Evolutionary conservation across 2,329 filamentous ascomycete genomes (phyloP), one percentile per base, ranked within the genome.

Genomic region (Colletotrichum lentis): DNA sequence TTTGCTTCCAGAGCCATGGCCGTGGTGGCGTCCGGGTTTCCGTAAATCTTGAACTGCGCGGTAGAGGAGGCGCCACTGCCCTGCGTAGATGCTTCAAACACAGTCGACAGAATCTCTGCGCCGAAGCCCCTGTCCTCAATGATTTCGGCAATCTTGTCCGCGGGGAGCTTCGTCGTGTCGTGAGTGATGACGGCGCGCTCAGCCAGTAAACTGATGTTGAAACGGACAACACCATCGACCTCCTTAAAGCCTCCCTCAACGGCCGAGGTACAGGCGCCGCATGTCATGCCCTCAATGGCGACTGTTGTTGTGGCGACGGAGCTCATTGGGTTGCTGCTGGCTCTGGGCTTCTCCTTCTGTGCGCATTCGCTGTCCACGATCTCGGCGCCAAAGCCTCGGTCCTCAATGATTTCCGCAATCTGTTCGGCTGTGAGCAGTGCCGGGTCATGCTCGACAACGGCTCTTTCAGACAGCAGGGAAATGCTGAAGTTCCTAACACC

Each of bases 251-350:
- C 93, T 58, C 88, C 86, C 75, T 97, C 92, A 1, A 98, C 89
- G 6, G 95, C 94, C 1, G 95, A 95, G 0, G 96, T 98, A 79
- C 96, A 99, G 49, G 96, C 93, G 24, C 95, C 95, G 76, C 96
- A 98, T 1, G 96, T 99, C 96, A 99, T 99, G 58, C 96, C 96
- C 72, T 96, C 93, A 62, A 99, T 92, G 5, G 92, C 89, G 20
- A 99, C 85, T 0, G 94, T 98, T 0, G 94, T 97, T 0, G 88
- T 92, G 64, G 90, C 84, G 4, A 86, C 74, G 58, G 81, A 80
- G 70, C 82, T 78, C 65, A 76, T 76, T 69, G 77, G 73, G 62
- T 73, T 73, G n/a, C 67, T 65, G 3, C 74, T 69, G 5, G 72
- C 71, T 31, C 73, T 74, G 8, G 76, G 67, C 61, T 79, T 81